A percentile compares a stretch with the other conserved stretches of the same genome.
These are phyloP conservation scores for Spathaspora girioi DNA, from an alignment of 805 yeast genomes.

Conservation along the genomic window DNA sequence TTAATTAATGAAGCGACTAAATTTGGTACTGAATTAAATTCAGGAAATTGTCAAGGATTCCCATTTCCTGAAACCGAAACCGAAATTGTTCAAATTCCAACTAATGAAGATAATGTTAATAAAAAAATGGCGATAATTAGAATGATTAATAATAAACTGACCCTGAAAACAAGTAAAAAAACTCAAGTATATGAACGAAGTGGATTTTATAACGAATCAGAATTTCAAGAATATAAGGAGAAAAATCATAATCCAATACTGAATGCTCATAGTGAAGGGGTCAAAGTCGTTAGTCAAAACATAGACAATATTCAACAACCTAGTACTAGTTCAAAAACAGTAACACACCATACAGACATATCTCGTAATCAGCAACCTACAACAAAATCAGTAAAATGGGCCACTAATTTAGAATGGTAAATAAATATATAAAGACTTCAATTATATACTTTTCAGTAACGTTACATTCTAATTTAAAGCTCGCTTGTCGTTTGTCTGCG, in stretches of 20 bases:
- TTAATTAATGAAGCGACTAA: slow-evolving; percentile 59
- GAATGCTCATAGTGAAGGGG: slow-evolving; percentile 15
- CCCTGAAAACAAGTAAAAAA: neutral
- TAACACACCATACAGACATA: no score
- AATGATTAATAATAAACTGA: slow-evolving; percentile 15
- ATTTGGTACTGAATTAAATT: slow-evolving; percentile 66
- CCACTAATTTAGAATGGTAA: slow-evolving; percentile 35
- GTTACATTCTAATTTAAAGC: neutral
- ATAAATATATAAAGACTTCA: neutral
- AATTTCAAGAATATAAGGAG: slow-evolving; percentile 19
- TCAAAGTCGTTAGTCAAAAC: slow-evolving; percentile 17
- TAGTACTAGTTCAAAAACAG: neutral
- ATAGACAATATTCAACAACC: neutral
- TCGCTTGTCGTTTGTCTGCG: neutral
- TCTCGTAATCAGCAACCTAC: neutral
- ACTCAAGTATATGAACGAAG: neutral
- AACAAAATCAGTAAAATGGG: slow-evolving; percentile 25
- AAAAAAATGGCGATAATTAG: slow-evolving; percentile 40
- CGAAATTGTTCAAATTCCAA: slow-evolving; percentile 60
- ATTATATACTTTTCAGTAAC: neutral
- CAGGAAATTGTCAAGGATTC: slow-evolving; percentile 58
- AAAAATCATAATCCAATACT: slow-evolving; percentile 5
- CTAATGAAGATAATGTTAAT: slow-evolving; percentile 26
- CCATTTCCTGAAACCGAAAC: slow-evolving; percentile 56
- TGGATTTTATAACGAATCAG: slow-evolving; percentile 30